Base-by-base conservation (phyloP, 1,284 basidiomycete species). In the Cryptococcus sp. region DNA sequence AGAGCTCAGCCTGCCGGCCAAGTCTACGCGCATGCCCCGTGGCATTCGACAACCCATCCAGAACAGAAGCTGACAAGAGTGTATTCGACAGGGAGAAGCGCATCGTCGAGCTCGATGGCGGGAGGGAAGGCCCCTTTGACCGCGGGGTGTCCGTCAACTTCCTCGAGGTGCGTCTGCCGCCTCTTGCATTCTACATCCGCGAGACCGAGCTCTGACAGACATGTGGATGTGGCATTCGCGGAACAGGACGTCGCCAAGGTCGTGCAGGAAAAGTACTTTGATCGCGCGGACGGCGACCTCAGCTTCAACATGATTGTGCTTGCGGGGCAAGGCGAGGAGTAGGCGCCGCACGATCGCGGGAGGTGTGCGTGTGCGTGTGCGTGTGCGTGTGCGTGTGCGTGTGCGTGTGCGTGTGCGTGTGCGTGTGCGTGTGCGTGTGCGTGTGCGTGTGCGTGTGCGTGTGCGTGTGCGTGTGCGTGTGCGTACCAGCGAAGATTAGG, bases 51-150 rank as follows among this genome's bases (percentile, higher is more conserved):
- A n/a, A n/a, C n/a, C n/a, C n/a, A n/a, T n/a, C n/a, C n/a, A n/a
- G 28, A 33, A 33, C 28, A 33, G 28, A 20, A n/a, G 21, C 36
- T 46, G 46, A 52, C 24, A 33, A 45, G 59, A 16, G 20, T 16
- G 12, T 16, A 46, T 71, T 61, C 53, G 36, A 53, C 53, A 67
- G 77, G 52, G 67, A 77, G 54, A 65, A 73, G 73, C 80, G 86
- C 38, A 75, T 94, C 5, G 78, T 93, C 49, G 91, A 94, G 75
- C 79, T 95, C 42, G 91, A 94, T 73, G 91, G 91, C 1, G 61
- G 62, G 0, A 78, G 91, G 42, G 77, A 72, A 5, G 88, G 87
- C 2, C 89, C 91, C 0, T 79, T 93, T 58, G 91, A 94, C 71
- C 81, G 86, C 63, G 91, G 91, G 2, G 77, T 78, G 42, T 85